Evolutionary conservation across 2,329 filamentous ascomycete genomes (phyloP).

Genomic region (Dactylellina drechsleri): DNA sequence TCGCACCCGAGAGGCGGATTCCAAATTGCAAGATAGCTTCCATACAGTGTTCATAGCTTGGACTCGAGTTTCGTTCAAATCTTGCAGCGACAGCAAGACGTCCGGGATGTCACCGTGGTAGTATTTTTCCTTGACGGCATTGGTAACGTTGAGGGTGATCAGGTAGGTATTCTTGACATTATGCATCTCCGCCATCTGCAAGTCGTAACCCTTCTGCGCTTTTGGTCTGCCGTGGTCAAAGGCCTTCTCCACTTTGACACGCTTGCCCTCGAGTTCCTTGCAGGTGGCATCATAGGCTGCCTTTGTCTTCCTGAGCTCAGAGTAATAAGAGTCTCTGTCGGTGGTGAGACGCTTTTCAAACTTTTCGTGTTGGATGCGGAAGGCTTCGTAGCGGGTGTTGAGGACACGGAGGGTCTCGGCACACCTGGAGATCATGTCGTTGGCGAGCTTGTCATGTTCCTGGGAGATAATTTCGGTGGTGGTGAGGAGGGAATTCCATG

Average conservation of each 20-base stretch:
- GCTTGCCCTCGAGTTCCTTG: conserved; percentile 90
- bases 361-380: conserved; percentile 89
- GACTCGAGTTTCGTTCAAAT: conserved; percentile 89
- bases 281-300: conserved; percentile 91
- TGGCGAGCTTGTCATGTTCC: conserved; percentile 87
- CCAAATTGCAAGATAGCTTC: conserved; percentile 80
- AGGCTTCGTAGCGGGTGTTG: conserved; percentile 81
- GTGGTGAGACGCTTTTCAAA: conserved; percentile 88
- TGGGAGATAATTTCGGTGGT: conserved; percentile 87
- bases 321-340: conserved; percentile 84
- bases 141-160: conserved; percentile 94
- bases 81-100: conserved; percentile 81
- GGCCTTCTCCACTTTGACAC: conserved; percentile 94
- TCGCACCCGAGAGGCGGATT: conserved; percentile 79
- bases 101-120: conserved; percentile 97
- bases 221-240: conserved; percentile 76
- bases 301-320: conserved; percentile 88
- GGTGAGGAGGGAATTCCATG: conserved; percentile 92
- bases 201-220: conserved; percentile 88
- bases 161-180: conserved; percentile 99
- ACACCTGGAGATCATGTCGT: conserved; percentile 79
- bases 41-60: conserved; percentile 85
- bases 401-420: conserved; percentile 86
- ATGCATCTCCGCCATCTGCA: conserved; percentile 93
- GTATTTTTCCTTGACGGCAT: conserved; percentile 96